A percentile compares a stretch with the other conserved stretches of the same genome.
These are phyloP conservation scores for Tylopilus sp. DNA, from an alignment of 1,284 basidiomycete genomes.

Conservation along the genomic window DNA sequence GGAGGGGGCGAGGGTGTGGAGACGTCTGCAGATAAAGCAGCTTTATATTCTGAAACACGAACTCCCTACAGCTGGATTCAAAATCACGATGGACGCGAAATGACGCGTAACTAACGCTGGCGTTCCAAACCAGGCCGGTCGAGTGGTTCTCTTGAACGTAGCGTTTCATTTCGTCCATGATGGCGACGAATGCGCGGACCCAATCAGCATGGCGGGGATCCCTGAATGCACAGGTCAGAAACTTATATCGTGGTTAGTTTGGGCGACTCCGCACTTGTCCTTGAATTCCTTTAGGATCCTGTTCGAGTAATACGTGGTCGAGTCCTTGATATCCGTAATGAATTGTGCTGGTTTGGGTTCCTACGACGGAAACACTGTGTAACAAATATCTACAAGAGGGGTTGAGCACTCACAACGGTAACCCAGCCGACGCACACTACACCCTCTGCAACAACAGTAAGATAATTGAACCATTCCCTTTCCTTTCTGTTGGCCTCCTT, in stretches of 20 bases:
- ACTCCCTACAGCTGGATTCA: conserved; percentile 49
- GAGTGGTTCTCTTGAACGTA: conserved; percentile 89
- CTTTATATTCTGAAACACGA: conserved; percentile 54
- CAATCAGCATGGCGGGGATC: conserved; percentile 89
- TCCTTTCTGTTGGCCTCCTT: conserved; percentile 85
- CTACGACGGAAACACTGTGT: conserved; percentile 38
- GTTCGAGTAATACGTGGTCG: conserved; percentile 88
- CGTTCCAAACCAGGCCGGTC: conserved; percentile 89
- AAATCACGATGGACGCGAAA: neutral
- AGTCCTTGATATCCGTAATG: conserved; percentile 85
- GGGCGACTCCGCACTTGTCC: conserved; percentile 62
- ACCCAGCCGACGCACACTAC: conserved; percentile 92
- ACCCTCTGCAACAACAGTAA: conserved; percentile 81
- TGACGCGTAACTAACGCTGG: conserved; percentile 51
- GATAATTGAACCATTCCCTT: conserved; percentile 78
- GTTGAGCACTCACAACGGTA: conserved; percentile 58
- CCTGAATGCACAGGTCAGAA: conserved; percentile 41
- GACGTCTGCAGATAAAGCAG: conserved; percentile 34
- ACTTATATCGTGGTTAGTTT: neutral
- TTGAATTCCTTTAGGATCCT: conserved; percentile 92
- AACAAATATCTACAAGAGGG: neutral
- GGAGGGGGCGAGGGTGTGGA: conserved; percentile 33
- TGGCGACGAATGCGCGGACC: conserved; percentile 69
- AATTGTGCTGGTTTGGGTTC: conserved; percentile 80
- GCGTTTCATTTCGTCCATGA: conserved; percentile 77